Conservation (phyloP, 2,329 filamentous ascomycete species). For the Nigrospora oryzae region DNA sequence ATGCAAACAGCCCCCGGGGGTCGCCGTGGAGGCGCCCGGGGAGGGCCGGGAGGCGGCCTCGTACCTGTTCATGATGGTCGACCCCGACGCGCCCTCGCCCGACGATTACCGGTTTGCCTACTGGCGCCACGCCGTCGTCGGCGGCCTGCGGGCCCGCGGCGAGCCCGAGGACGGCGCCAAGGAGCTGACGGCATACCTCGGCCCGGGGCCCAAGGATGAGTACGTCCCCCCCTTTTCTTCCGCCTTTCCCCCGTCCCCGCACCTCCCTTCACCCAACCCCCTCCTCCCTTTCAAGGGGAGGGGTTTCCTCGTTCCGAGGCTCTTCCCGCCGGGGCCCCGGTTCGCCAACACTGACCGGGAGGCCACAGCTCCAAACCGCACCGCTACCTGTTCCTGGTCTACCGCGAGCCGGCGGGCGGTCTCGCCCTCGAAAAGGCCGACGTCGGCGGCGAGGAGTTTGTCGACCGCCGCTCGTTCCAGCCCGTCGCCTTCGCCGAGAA, state of each 20-base stretch:
- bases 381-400: slow-evolving; percentile 36
- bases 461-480: slow-evolving; percentile 33
- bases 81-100: slow-evolving; percentile 46
- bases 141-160: slow-evolving; percentile 25
- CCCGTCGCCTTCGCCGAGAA: slow-evolving; percentile 27
- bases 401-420: slow-evolving; percentile 25
- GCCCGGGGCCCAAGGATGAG: slow-evolving; percentile 37
- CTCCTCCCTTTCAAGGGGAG: too few relatives aligned
- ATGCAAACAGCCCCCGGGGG: slow-evolving; percentile 22
- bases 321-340: too few relatives aligned
- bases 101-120: slow-evolving; percentile 46
- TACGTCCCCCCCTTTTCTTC: slow-evolving; percentile 14
- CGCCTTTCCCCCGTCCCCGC: not conserved
- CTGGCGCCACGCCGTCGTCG: slow-evolving; percentile 45
- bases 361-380: slow-evolving; percentile 34
- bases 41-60: slow-evolving; percentile 28
- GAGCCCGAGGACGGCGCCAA: slow-evolving; percentile 14
- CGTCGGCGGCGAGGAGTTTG: slow-evolving; percentile 38
- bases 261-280: too few relatives aligned
- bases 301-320: too few relatives aligned
- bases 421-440: slow-evolving; percentile 27
- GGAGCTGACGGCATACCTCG: slow-evolving; percentile 32
- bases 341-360: too few relatives aligned
- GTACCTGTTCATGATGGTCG: slow-evolving; percentile 41
- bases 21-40: slow-evolving; percentile 4